Evolutionary conservation across 495 filamentous ascomycete genomes (phyloP).

Genomic region (Aspergillus homomorphus): DNA sequence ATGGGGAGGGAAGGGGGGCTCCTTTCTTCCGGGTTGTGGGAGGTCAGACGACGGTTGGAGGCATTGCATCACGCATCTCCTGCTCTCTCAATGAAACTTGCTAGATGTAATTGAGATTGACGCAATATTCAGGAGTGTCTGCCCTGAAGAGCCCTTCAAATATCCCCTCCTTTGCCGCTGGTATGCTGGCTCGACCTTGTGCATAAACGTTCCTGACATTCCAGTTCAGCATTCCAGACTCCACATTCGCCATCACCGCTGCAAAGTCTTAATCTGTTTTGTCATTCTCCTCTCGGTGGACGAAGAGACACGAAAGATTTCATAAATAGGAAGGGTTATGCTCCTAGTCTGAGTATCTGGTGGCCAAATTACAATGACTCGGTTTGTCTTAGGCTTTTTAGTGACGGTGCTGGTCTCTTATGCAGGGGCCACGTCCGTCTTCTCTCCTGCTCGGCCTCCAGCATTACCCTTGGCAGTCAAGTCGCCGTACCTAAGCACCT

Average conservation of each 20-base stretch:
- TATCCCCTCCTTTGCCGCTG: constrained; percentile 10
- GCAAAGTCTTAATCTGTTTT: constrained; percentile 8
- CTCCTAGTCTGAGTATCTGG: constrained; percentile 21
- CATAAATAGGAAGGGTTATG: constrained; percentile 16
- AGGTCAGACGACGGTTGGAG: constrained; percentile 23
- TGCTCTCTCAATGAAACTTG: constrained; percentile 10
- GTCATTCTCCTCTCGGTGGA: constrained; percentile 8
- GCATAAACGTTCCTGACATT: constrained; percentile 37
- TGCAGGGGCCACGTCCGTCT: constrained; percentile 41
- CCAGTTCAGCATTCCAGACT: constrained; percentile 31
- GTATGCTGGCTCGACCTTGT: constrained; percentile 24
- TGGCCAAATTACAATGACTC: constrained; percentile 27
- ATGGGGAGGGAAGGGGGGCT: constrained; percentile 7
- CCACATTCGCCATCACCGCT: constrained; percentile 15
- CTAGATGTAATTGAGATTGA: constrained; percentile 11
- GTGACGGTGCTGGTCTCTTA: constrained; percentile 25
- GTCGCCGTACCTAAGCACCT: constrained; percentile 57
- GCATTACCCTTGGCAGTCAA: constrained; percentile 56
- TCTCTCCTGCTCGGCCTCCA: constrained; percentile 54
- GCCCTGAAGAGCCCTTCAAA: constrained; percentile 7
- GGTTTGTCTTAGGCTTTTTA: constrained; percentile 25
- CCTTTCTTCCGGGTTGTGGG: constrained; percentile 9
- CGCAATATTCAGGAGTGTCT: constrained; percentile 6
- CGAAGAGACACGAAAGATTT: constrained; percentile 3
- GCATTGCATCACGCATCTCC: constrained; percentile 11